phyloP scores from a whole-genome alignment of 176 grass and related monocot genomes.

The Phoenix roebelenii region DNA sequence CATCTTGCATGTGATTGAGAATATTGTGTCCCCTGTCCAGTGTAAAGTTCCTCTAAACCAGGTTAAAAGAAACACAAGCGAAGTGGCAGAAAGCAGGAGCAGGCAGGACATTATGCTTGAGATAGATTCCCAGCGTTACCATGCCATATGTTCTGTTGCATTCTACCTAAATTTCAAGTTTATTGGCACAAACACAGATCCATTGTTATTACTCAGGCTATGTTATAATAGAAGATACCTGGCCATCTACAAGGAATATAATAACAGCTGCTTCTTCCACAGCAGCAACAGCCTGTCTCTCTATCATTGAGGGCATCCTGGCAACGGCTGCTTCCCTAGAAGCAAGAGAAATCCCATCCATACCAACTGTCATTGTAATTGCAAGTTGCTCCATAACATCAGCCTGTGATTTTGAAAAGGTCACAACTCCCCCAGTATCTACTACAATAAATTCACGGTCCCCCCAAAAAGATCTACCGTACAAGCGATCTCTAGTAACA shows the following conservation, averaged over 20 bases:
- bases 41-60: too few relatives aligned
- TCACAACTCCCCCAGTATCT: conserved; percentile 85
- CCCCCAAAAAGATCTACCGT: conserved; percentile 73
- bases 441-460: conserved; percentile 78
- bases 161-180: too few relatives aligned
- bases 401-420: conserved; percentile 67
- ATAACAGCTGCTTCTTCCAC: conserved; percentile 71
- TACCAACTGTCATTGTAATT: conserved; percentile 76
- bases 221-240: conserved; percentile 27
- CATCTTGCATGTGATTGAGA: too few relatives aligned
- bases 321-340: conserved; percentile 81
- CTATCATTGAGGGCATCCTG: conserved; percentile 93
- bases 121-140: too few relatives aligned
- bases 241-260: conserved; percentile 87
- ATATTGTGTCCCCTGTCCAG: too few relatives aligned
- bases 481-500: conserved; percentile 81
- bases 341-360: conserved; percentile 86
- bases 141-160: too few relatives aligned
- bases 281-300: conserved; percentile 81
- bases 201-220: background rate
- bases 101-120: too few relatives aligned
- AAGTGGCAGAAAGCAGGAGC: too few relatives aligned
- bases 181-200: too few relatives aligned
- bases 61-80: too few relatives aligned
- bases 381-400: conserved; percentile 90